Conservation (phyloP, 1,284 basidiomycete genomes). For the Cryptococcus sp. region DNA sequence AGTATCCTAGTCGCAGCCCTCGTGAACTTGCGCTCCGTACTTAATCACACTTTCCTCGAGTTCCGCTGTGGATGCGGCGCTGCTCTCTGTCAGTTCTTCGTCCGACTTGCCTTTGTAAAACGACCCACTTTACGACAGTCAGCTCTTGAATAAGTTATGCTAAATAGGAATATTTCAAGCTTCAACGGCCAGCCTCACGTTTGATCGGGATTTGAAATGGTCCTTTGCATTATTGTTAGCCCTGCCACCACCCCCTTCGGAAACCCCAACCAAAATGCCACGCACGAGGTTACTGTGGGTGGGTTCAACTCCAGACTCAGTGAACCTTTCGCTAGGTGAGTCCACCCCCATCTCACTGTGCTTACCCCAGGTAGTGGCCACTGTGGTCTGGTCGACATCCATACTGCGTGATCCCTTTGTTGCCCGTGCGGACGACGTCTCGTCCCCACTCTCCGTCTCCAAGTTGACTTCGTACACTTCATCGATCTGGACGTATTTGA, state of each 20-base stretch:
- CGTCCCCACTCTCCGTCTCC: not conserved
- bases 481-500: constrained; percentile 4
- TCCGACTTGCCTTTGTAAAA: not conserved
- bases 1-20: not conserved
- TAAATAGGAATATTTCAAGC: not conserved
- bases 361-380: not conserved
- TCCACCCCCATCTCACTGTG: not conserved
- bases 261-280: too few species aligned
- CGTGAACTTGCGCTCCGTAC: too few species aligned
- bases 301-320: too few species aligned
- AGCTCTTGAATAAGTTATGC: not conserved
- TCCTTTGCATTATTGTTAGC: too few species aligned
- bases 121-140: not conserved
- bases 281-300: too few species aligned
- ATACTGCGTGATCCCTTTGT: not conserved
- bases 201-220: not conserved
- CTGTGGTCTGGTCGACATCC: not conserved
- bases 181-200: constrained; percentile 2
- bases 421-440: not conserved
- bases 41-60: too few species aligned
- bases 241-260: too few species aligned
- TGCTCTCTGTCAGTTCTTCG: not conserved
- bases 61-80: too few species aligned
- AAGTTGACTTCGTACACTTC: not conserved
- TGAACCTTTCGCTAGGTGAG: too few species aligned